phyloP scores from a whole-genome alignment of 2,329 filamentous ascomycete genomes.

The Parastagonospora avenae region DNA sequence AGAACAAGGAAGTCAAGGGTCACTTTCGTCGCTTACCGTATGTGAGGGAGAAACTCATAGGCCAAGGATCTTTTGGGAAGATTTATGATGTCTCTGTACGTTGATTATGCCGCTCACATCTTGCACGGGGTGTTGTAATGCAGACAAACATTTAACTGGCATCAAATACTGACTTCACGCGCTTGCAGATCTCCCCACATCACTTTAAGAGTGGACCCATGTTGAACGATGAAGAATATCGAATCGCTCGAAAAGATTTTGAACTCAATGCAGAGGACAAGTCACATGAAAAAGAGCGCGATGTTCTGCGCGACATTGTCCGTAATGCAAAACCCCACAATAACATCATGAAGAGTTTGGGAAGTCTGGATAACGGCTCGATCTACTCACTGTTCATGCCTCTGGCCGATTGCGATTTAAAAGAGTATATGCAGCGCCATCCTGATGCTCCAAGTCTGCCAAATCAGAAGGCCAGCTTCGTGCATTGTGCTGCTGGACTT shows the following conservation, averaged over 20 bases:
- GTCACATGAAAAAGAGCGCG: slow-evolving; percentile 29
- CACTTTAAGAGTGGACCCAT: slow-evolving; percentile 34
- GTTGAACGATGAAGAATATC: slow-evolving; percentile 14
- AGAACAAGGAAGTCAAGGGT: slow-evolving; percentile 32
- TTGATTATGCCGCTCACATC: background rate
- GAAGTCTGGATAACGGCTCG: slow-evolving; percentile 40
- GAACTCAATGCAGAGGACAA: slow-evolving; percentile 25
- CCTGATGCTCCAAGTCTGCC: background rate
- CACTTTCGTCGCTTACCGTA: slow-evolving; percentile 40
- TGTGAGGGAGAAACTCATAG: slow-evolving; percentile 36
- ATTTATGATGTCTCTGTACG: slow-evolving; percentile 77
- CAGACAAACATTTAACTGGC: background rate
- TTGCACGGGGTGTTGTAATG: too few species aligned
- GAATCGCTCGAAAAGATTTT: slow-evolving; percentile 49
- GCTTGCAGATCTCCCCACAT: slow-evolving; percentile 56
- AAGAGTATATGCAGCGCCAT: slow-evolving; percentile 39
- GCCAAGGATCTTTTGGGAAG: slow-evolving; percentile 78
- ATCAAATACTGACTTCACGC: background rate
- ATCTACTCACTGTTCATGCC: slow-evolving; percentile 52
- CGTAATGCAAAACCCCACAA: slow-evolving; percentile 35
- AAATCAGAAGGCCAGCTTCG: background rate
- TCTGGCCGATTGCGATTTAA: slow-evolving; percentile 46
- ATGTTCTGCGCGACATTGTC: slow-evolving; percentile 45
- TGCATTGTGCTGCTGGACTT: slow-evolving; percentile 2
- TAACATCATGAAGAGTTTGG: slow-evolving; percentile 47